Conservation (phyloP, 2,329 filamentous ascomycete genomes). For the Dothistroma pini region DNA sequence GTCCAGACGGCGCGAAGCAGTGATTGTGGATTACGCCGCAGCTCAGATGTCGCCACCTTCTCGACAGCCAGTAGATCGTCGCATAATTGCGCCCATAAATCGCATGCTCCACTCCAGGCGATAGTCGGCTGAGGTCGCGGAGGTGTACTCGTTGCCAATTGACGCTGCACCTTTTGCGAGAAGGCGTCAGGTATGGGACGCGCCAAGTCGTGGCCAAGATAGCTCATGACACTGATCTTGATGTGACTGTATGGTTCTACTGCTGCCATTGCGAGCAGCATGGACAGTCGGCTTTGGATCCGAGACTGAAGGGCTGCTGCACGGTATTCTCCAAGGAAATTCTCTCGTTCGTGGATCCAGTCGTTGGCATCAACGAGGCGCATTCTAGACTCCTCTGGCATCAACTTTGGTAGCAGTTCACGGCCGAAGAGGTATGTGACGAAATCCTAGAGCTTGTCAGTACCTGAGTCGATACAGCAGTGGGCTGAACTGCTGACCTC, state of each 20-base stretch:
- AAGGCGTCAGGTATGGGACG: constrained; percentile 72
- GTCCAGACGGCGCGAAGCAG: constrained; percentile 48
- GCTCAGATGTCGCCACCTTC: constrained; percentile 18
- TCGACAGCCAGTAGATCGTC: constrained; percentile 62
- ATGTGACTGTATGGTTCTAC: constrained; percentile 37
- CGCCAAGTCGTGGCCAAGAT: constrained; percentile 57
- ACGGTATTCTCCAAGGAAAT: background rate
- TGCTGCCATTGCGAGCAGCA: constrained; percentile 47
- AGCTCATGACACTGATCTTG: background rate
- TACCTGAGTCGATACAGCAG: background rate
- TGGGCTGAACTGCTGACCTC: constrained; percentile 45
- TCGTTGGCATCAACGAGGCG: constrained; percentile 54
- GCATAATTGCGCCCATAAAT: constrained; percentile 66
- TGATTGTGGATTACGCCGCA: constrained; percentile 24
- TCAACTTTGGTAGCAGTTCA: constrained; percentile 64
- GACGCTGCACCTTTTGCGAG: constrained; percentile 85
- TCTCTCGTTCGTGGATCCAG: constrained; percentile 40
- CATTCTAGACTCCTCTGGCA: constrained; percentile 53
- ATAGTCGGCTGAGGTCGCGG: constrained; percentile 83
- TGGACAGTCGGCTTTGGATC: constrained; percentile 62
- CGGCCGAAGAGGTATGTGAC: constrained; percentile 87
- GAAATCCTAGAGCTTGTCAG: constrained; percentile 59
- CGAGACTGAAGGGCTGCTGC: constrained; percentile 40
- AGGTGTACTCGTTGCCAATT: constrained; percentile 87
- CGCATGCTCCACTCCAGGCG: constrained; percentile 66